A percentile compares a stretch with the other conserved stretches of the same genome.
phyloP scores from a whole-genome alignment of 441 rosid genomes.

The Pelargonium fulgidum region DNA sequence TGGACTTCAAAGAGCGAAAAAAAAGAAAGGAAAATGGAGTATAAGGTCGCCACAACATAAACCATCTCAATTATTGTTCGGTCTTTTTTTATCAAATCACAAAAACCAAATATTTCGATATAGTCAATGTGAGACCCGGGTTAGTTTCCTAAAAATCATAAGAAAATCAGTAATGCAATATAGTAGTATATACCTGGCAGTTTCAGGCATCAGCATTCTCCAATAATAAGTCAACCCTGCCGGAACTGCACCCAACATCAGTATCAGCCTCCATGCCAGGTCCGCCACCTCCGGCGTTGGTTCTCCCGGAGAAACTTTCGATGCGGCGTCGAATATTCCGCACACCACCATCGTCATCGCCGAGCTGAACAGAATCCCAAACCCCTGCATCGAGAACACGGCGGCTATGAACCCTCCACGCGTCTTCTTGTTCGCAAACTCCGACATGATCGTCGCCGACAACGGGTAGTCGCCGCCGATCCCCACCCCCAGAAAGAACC shows the following conservation, averaged over 20 bases:
- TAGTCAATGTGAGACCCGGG: no score
- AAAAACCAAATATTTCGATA: no score
- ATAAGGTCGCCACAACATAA: no score
- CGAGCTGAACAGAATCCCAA: constrained; percentile 55
- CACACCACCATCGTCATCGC: constrained; percentile 44
- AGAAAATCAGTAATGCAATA: no score
- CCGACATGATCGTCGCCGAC: constrained; percentile 74
- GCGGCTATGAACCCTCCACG: constrained; percentile 66
- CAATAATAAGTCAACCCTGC: constrained; percentile 28
- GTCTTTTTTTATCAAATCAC: no score
- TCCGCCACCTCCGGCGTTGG: constrained; percentile 43
- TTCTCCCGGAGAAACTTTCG: not conserved
- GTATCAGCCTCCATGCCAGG: constrained; percentile 48
- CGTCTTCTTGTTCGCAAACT: constrained; percentile 59
- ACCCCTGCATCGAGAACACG: constrained; percentile 65
- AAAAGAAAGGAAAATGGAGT: no score
- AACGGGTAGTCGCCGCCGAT: constrained; percentile 71
- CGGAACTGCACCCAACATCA: constrained; percentile 46
- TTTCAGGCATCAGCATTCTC: constrained; percentile 56
- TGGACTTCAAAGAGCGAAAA: no score
- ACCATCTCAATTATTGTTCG: no score
- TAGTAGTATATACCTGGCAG: constrained; percentile 40
- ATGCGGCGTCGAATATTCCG: constrained; percentile 25
- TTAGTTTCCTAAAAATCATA: no score
- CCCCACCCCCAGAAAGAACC: constrained; percentile 51